phyloP scores from a whole-genome alignment of 495 filamentous ascomycete genomes.

The Polyplosphaeria fusca region DNA sequence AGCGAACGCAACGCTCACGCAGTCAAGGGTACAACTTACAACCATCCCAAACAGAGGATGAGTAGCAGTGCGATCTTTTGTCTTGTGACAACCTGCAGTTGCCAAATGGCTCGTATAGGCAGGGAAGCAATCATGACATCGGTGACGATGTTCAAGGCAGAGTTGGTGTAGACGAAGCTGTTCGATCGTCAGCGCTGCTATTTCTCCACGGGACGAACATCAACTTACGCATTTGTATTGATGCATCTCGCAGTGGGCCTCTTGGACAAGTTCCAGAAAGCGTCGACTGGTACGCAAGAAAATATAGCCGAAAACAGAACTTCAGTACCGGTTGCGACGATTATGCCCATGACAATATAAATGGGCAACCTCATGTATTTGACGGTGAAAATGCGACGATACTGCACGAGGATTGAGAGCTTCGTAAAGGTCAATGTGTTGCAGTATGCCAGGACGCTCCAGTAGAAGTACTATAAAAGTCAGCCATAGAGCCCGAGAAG shows the following conservation, averaged over 20 bases:
- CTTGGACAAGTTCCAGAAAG: constrained; percentile 11
- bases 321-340: constrained; percentile 7
- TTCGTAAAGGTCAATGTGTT: constrained; percentile 12
- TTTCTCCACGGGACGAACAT: neutral
- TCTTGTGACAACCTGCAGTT: constrained; percentile 7
- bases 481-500: neutral
- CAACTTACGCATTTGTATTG: constrained; percentile 4
- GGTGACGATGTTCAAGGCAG: constrained; percentile 14
- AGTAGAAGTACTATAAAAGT: constrained; percentile 6
- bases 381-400: constrained; percentile 9
- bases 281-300: constrained; percentile 10
- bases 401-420: constrained; percentile 13
- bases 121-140: constrained; percentile 19
- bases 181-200: too few relatives aligned
- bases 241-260: constrained; percentile 11
- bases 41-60: constrained; percentile 17
- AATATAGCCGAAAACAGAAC: neutral
- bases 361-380: constrained; percentile 2
- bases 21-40: too few relatives aligned
- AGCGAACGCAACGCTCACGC: constrained; percentile 2
- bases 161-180: constrained; percentile 18
- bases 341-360: constrained; percentile 15
- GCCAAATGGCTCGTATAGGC: constrained; percentile 12
- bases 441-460: constrained; percentile 11
- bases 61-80: constrained; percentile 11